These are phyloP conservation scores for Sophora flavescens DNA, from an alignment of 306 rosid genomes.

Conservation along the genomic window DNA sequence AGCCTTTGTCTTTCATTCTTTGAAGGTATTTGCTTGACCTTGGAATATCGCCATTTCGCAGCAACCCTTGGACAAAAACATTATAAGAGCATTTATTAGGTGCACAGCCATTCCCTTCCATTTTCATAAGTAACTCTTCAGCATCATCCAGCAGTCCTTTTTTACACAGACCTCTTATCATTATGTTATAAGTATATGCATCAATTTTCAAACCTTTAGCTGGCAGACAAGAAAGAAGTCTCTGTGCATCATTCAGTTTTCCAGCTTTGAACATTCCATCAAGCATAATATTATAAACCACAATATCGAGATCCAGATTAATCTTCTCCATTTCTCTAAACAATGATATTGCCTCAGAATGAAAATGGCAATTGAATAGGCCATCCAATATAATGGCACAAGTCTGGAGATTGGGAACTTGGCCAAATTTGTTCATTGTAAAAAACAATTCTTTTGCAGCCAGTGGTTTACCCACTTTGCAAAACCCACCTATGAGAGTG, in stretches of 20 bases:
- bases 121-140: not conserved
- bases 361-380: conserved; percentile 5
- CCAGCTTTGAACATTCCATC: not conserved
- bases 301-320: not conserved
- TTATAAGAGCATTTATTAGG: not conserved
- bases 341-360: conserved; percentile 30
- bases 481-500: conserved; percentile 1
- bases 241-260: not conserved
- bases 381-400: conserved; percentile 27
- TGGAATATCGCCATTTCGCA: conserved; percentile 38
- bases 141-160: not conserved
- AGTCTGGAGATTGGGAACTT: conserved; percentile 9
- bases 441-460: conserved; percentile 25
- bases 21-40: conserved; percentile 46
- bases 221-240: conserved; percentile 6
- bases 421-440: conserved; percentile 34
- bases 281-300: not conserved
- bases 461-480: not conserved
- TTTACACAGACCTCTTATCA: conserved; percentile 23
- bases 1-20: conserved; percentile 33
- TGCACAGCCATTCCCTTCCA: not conserved
- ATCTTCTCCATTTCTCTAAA: not conserved
- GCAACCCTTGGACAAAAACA: conserved; percentile 39
- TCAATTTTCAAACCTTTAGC: conserved; percentile 8
- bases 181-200: not conserved